phyloP scores from a whole-genome alignment of 202 grass and related monocot species.

The Zoysia matrella region DNA sequence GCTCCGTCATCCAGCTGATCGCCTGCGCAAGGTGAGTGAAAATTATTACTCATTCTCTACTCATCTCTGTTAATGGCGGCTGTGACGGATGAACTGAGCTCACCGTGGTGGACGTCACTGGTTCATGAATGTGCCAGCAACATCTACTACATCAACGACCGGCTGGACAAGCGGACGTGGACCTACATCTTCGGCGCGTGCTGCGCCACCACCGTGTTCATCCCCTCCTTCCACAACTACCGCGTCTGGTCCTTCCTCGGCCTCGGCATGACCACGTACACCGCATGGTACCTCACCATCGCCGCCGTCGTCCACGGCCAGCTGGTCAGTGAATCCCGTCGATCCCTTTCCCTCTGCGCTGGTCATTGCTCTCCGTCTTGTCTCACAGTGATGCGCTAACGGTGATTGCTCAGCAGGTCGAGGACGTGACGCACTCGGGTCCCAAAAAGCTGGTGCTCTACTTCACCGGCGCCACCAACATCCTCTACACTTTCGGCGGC shows the following conservation, averaged over 20 bases:
- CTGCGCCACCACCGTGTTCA: slow-evolving; percentile 29
- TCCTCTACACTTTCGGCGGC: no score
- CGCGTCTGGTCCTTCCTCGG: slow-evolving; percentile 97
- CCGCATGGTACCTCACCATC: slow-evolving; percentile 91
- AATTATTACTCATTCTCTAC: not conserved
- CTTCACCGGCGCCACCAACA: no score
- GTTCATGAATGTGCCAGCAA: slow-evolving; percentile 53
- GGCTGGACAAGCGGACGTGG: slow-evolving; percentile 96
- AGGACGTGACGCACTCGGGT: no score
- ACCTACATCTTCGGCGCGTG: slow-evolving; percentile 97
- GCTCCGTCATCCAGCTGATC: no score
- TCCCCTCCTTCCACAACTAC: slow-evolving; percentile 97
- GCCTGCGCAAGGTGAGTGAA: not conserved
- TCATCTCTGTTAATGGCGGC: no score
- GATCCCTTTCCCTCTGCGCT: not conserved
- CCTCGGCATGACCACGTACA: slow-evolving; percentile 95
- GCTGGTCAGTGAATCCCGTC: slow-evolving; percentile 36
- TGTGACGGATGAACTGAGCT: not conserved
- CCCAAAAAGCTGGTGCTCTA: no score
- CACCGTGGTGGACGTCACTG: not conserved
- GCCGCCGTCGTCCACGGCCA: slow-evolving; percentile 8
- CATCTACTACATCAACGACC: slow-evolving; percentile 99
- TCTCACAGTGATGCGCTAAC: no score
- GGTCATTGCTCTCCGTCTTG: not conserved
- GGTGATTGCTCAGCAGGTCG: no score